Conservation (phyloP, 2,329 filamentous ascomycete genomes). For the Colletotrichum viniferum region DNA sequence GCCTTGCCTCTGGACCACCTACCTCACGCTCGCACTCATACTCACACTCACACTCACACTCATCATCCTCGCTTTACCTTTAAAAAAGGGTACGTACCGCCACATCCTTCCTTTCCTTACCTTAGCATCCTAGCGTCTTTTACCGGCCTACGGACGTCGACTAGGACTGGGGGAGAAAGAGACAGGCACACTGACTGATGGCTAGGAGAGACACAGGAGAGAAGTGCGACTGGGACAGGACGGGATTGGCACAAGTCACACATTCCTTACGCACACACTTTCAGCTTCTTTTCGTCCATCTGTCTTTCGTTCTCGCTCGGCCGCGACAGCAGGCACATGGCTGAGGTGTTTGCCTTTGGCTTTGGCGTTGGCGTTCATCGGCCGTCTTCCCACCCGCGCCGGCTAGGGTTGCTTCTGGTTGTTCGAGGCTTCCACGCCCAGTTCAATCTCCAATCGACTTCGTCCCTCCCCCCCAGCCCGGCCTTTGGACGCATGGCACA, state of each 20-base stretch:
- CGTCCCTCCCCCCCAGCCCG: background rate
- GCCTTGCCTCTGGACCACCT: background rate
- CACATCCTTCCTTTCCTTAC: background rate
- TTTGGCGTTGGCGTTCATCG: background rate
- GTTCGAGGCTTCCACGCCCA: background rate
- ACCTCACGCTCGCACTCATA: background rate
- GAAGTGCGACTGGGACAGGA: background rate
- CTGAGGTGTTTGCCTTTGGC: background rate
- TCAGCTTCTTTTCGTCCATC: background rate
- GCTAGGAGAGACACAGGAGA: background rate
- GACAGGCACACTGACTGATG: background rate
- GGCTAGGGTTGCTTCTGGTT: background rate
- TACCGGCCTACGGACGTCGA: background rate
- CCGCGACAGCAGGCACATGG: constrained; percentile 1
- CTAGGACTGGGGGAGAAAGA: background rate
- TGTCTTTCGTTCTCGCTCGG: background rate
- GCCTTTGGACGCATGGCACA: background rate
- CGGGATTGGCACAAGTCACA: constrained; percentile 5
- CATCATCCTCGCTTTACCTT: background rate
- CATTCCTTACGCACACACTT: background rate
- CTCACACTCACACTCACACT: background rate
- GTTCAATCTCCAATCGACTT: background rate
- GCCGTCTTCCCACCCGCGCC: background rate
- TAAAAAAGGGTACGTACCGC: background rate
- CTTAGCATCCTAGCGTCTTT: background rate